Evolutionary conservation across 1,284 basidiomycete genomes (phyloP).

Genomic region (Leccinum pseudoinsigne): DNA sequence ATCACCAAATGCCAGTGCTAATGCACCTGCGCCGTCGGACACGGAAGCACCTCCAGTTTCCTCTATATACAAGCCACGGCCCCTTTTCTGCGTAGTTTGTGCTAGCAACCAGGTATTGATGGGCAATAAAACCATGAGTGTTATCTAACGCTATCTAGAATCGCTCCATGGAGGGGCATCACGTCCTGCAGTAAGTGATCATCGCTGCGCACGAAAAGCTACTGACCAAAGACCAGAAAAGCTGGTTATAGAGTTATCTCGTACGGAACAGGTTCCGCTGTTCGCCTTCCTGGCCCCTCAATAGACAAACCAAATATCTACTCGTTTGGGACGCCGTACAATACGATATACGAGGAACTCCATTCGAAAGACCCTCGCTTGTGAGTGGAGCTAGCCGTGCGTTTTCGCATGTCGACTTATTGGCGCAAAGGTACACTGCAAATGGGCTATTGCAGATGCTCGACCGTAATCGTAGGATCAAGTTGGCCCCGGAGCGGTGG

Average conservation of each 20-base stretch:
- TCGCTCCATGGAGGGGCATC: conserved; percentile 98
- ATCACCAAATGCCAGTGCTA: conserved; percentile 12
- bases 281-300: conserved; percentile 93
- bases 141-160: conserved; percentile 59
- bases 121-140: not conserved
- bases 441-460: conserved; percentile 98
- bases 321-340: conserved; percentile 97
- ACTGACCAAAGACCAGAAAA: conserved; percentile 49
- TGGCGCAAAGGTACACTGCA: conserved; percentile 74
- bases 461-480: conserved; percentile 93
- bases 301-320: conserved; percentile 99
- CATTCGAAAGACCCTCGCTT: conserved; percentile 81
- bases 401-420: conserved; percentile 15
- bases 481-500: conserved; percentile 95
- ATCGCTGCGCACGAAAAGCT: not conserved
- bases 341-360: conserved; percentile 95
- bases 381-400: conserved; percentile 46
- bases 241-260: conserved; percentile 92
- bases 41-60: conserved; percentile 13
- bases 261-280: conserved; percentile 95
- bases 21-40: conserved; percentile 2
- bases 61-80: conserved; percentile 56
- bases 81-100: conserved; percentile 96
- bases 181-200: conserved; percentile 77
- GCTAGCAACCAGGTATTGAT: conserved; percentile 90